A percentile compares a stretch with the other conserved stretches of the same genome.
Evolutionary conservation across 2,329 filamentous ascomycete species (phyloP).

Genomic region (Phaeosphaeria sp.): DNA sequence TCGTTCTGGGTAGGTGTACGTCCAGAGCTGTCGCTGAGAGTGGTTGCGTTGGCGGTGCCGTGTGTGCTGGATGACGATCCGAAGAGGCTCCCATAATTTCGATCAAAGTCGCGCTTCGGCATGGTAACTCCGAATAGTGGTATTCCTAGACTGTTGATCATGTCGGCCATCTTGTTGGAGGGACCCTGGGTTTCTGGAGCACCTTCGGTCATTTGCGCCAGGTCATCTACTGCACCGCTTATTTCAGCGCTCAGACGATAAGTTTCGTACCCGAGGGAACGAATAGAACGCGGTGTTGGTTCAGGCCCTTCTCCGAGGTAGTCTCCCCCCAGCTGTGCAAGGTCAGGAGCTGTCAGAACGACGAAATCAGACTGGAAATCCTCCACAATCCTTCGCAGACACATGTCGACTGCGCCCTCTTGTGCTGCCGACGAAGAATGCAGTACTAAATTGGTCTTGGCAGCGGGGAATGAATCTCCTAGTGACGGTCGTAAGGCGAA

Average conservation of each 20-base stretch:
- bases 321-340: conserved; percentile 72
- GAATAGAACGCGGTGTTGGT: conserved; percentile 56
- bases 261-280: conserved; percentile 63
- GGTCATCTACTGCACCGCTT: conserved; percentile 30
- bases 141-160: background rate
- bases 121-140: background rate
- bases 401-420: conserved; percentile 61
- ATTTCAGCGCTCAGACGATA: conserved; percentile 50
- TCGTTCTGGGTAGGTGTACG: conserved; percentile 33
- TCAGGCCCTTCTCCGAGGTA: conserved; percentile 70
- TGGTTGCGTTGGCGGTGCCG: conserved; percentile 15
- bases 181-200: conserved; percentile 47
- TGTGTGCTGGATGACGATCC: background rate
- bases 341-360: conserved; percentile 70
- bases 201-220: conserved; percentile 37
- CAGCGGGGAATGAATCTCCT: conserved; percentile 55
- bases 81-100: background rate
- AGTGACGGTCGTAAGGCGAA: conserved; percentile 37
- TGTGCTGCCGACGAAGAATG: conserved; percentile 66
- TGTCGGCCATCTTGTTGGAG: conserved; percentile 11
- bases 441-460: conserved; percentile 64
- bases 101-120: background rate
- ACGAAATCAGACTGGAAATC: conserved; percentile 71
- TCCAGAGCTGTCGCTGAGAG: conserved; percentile 4
- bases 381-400: conserved; percentile 69